A percentile compares a stretch with the other conserved stretches of the same genome.
These are phyloP conservation scores for Castanea mollissima DNA, from an alignment of 306 rosid genomes.

Conservation along the genomic window DNA sequence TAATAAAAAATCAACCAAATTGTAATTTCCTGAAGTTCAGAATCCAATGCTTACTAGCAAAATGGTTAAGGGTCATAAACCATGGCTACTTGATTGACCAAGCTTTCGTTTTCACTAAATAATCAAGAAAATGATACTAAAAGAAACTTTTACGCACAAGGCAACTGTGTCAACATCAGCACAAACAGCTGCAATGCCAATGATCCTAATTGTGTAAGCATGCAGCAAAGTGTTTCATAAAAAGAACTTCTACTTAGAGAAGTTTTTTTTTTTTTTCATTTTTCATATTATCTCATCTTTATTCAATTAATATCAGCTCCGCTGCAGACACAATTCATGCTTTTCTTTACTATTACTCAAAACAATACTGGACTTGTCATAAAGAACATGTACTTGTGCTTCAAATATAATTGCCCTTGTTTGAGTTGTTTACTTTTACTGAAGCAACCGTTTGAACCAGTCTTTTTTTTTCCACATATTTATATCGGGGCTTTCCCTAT, in stretches of 20 bases:
- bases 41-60: conserved; percentile 5
- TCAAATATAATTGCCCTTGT: background rate
- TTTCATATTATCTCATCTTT: background rate
- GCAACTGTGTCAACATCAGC: background rate
- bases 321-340: too few species aligned
- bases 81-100: conserved; percentile 2
- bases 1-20: too few species aligned
- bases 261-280: background rate
- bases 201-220: background rate
- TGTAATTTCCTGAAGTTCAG: background rate
- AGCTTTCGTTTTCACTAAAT: background rate
- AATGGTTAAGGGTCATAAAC: background rate
- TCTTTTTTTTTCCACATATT: background rate
- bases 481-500: conserved; percentile 6
- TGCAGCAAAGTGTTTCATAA: background rate
- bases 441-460: background rate
- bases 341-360: background rate
- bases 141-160: background rate
- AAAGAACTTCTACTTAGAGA: background rate
- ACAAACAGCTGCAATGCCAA: background rate
- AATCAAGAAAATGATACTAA: background rate
- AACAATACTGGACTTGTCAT: background rate
- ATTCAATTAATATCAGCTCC: background rate
- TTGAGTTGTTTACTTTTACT: conserved; percentile 1
- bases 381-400: background rate